A percentile compares a stretch with the other conserved stretches of the same genome.
phyloP scores from a whole-genome alignment of 768 basidiomycete species.

The Chalciporus piperatus region DNA sequence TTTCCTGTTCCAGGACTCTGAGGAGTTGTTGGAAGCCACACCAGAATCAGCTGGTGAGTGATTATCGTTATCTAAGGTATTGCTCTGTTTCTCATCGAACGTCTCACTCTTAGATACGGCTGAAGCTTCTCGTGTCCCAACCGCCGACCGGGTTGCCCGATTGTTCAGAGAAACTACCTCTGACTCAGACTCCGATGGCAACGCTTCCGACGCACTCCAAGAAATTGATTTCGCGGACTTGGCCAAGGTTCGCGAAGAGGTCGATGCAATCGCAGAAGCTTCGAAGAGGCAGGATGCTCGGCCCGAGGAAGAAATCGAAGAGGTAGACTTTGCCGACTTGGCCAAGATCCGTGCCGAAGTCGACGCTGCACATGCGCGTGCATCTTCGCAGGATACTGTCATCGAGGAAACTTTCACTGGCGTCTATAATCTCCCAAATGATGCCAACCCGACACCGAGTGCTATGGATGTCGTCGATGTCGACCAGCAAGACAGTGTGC shows the following conservation, averaged over 20 bases:
- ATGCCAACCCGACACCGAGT: neutral
- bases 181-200: conserved; percentile 26
- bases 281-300: neutral
- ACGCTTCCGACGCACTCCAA: conserved; percentile 39
- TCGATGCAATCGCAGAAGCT: conserved; percentile 25
- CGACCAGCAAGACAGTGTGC: neutral
- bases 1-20: conserved; percentile 51
- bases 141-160: conserved; percentile 62
- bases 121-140: conserved; percentile 59
- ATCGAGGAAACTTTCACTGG: conserved; percentile 39
- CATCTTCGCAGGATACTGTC: conserved; percentile 11
- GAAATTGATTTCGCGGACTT: conserved; percentile 69
- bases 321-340: neutral
- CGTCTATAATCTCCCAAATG: conserved; percentile 27
- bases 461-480: conserved; percentile 3
- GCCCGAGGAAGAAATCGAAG: neutral
- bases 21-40: conserved; percentile 58
- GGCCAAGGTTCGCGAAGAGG: conserved; percentile 40
- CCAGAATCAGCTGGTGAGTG: conserved; percentile 51
- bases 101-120: conserved; percentile 28
- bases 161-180: conserved; percentile 50
- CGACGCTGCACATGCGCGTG: conserved; percentile 1
- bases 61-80: neutral
- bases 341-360: conserved; percentile 17
- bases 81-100: conserved; percentile 4